Conservation (phyloP, 176 grass and related monocot species). For the Avena sativa region DNA sequence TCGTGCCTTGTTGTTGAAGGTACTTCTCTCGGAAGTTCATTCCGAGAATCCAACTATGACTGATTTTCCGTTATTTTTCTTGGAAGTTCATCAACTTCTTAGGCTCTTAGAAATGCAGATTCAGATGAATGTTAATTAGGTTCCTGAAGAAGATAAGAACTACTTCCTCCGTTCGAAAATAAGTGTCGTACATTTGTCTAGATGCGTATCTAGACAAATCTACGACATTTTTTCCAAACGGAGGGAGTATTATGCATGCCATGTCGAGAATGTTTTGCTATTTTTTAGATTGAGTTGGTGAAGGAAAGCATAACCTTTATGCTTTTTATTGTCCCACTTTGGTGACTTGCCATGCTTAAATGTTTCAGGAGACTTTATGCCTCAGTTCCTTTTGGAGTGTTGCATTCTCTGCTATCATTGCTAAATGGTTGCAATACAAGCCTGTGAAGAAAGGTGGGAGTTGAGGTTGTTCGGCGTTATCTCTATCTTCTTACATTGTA, state of each 20-base stretch:
- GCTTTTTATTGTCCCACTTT: background rate
- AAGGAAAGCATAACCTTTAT: background rate
- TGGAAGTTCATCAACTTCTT: background rate
- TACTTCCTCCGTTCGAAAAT: background rate
- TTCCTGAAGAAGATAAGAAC: conserved; percentile 25
- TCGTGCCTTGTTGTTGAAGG: conserved; percentile 52
- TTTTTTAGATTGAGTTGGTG: background rate
- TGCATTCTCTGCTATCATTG: conserved; percentile 45
- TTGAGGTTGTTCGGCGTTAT: background rate
- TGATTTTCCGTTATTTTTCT: background rate
- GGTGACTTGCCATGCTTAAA: background rate
- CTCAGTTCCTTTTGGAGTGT: conserved; percentile 68
- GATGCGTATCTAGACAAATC: no score
- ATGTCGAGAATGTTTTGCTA: background rate
- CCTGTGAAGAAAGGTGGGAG: conserved; percentile 77
- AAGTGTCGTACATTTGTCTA: no score
- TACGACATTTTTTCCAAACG: no score
- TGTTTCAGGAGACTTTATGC: conserved; percentile 60
- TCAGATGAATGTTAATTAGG: background rate
- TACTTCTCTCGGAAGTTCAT: conserved; percentile 31
- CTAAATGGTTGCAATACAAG: conserved; percentile 62
- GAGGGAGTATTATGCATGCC: background rate
- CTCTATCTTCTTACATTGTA: background rate
- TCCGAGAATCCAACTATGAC: background rate
- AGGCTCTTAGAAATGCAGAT: background rate